Base-by-base conservation (phyloP, 1,284 basidiomycete species). In the Anthracocystis walkeri region DNA sequence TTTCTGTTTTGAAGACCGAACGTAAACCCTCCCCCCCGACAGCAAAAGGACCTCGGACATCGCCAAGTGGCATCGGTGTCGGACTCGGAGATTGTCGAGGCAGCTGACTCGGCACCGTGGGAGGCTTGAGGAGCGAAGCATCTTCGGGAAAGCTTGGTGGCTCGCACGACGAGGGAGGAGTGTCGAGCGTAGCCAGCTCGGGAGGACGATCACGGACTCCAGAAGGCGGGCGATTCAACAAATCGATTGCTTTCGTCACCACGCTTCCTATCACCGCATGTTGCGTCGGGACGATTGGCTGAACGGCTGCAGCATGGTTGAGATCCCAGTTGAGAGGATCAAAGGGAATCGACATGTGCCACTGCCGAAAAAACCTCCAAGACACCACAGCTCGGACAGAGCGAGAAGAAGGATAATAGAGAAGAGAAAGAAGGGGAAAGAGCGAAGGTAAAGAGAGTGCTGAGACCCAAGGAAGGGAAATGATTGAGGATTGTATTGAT, bases 121-220 rank as follows among this genome's bases (percentile, higher is more conserved):
- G 57, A 2, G 57, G 48, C 40, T 12, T 48, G 31, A 48, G 8
- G 23, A 58, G 33, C 10, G 31, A 16, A 5, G 16, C 33, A 10
- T 44, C 27, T 12, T 23, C 18, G 6, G 20, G 38, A 0, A 14
- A 7, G 18, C 3, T 31, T 20, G 38, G 4, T 11, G 35, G n/a
- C 10, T 12, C 33, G 38, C 33, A 55, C 4, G 52, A 55, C 23
- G 53, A 62, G 2, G 60, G 60, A 1, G 60, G 53, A 4, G 53
- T 50, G 2, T 35, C 10, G 20, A 55, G 46, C 14, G 52, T 35
- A 0, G 60, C 53, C 25, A 40, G 27, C 40, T 55, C 60, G 0
- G 59, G 52, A 21, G 44, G 41, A 18, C 35, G 46, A 29, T 50
- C 7, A n/a, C 14, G 20, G 10, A 7, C 50, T 4, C 10, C n/a